phyloP scores from a whole-genome alignment of 2,329 filamentous ascomycete genomes.

The Myotisia sp. region DNA sequence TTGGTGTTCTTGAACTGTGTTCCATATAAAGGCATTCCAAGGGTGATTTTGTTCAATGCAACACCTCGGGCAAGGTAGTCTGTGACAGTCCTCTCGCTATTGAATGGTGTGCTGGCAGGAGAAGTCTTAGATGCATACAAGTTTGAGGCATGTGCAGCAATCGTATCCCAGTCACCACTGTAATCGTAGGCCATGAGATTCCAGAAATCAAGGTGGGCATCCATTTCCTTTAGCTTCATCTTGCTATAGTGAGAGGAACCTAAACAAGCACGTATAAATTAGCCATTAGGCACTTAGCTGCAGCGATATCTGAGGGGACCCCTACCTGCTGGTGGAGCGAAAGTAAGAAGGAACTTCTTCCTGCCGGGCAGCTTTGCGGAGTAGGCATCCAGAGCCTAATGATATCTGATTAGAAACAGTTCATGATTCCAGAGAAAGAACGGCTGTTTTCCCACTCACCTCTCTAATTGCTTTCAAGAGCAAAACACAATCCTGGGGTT shows the following conservation, averaged over 20 bases:
- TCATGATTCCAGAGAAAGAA: too few relatives aligned
- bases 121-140: constrained; percentile 48
- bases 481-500: constrained; percentile 31
- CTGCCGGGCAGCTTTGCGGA: constrained; percentile 20
- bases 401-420: too few relatives aligned
- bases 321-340: constrained; percentile 35
- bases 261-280: constrained; percentile 8
- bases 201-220: constrained; percentile 38
- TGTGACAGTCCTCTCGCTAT: constrained; percentile 53
- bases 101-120: constrained; percentile 61
- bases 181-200: constrained; percentile 72
- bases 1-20: constrained; percentile 70
- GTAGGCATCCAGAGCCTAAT: constrained; percentile 6
- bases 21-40: constrained; percentile 95
- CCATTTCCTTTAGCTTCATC: constrained; percentile 32
- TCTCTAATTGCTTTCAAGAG: constrained; percentile 31
- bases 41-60: constrained; percentile 54
- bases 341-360: constrained; percentile 37
- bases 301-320: not conserved
- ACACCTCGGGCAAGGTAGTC: constrained; percentile 56
- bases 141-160: constrained; percentile 70
- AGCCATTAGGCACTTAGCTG: not conserved
- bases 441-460: too few relatives aligned
- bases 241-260: constrained; percentile 30
- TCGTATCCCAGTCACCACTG: constrained; percentile 63